These are phyloP conservation scores for Mallotus japonicus DNA, from an alignment of 441 rosid species.

Conservation along the genomic window DNA sequence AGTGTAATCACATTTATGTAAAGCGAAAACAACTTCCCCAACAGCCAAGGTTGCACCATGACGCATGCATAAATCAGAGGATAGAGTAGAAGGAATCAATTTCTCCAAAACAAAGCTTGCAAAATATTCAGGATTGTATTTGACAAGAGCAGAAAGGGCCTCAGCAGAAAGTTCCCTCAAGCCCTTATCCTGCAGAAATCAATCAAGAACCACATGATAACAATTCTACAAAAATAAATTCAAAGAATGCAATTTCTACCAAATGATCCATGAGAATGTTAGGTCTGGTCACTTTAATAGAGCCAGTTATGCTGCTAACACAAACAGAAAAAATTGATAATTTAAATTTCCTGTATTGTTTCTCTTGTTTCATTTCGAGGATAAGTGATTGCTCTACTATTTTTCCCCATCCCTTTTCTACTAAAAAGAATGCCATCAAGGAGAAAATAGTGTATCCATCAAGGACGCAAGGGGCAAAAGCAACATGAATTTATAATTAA, in stretches of 20 bases:
- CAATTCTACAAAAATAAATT: neutral
- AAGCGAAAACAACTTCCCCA: conserved; percentile 79
- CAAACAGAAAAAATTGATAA: neutral
- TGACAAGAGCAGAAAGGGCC: conserved; percentile 91
- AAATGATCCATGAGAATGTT: neutral
- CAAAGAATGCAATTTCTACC: neutral
- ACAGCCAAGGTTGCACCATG: conserved; percentile 92
- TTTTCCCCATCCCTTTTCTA: neutral
- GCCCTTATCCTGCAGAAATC: conserved; percentile 70
- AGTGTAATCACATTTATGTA: conserved; percentile 50
- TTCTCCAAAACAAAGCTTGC: conserved; percentile 65
- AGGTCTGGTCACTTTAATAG: neutral
- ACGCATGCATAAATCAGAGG: conserved; percentile 84
- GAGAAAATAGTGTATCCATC: neutral
- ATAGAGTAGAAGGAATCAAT: conserved; percentile 76
- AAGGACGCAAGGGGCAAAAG: neutral
- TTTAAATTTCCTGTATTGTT: neutral
- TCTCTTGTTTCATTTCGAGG: neutral
- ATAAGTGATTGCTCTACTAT: neutral
- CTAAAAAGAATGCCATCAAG: conserved; percentile 3
- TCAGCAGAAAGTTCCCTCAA: conserved; percentile 89
- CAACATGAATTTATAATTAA: neutral
- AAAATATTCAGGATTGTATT: conserved; percentile 70
- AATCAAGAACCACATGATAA: conserved; percentile 19
- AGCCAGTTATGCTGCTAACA: neutral